Evolutionary conservation across 306 rosid genomes (phyloP).

Genomic region (Medicago lupulina): DNA sequence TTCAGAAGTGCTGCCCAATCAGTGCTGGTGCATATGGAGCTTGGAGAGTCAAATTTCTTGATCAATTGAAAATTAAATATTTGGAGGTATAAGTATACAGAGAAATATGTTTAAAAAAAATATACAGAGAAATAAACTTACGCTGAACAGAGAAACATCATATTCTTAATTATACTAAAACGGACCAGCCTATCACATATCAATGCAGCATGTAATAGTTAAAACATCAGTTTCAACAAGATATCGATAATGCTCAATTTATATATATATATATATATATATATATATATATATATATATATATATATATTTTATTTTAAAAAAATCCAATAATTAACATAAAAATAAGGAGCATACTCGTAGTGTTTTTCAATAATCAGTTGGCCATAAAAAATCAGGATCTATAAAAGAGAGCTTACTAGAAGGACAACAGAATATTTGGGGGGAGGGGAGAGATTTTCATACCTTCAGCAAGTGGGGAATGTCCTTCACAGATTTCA

Average conservation of each 20-base stretch:
- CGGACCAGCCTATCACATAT: slow-evolving; percentile 27
- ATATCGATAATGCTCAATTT: slow-evolving; percentile 22
- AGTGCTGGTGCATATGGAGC: slow-evolving; percentile 73
- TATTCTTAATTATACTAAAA: slow-evolving; percentile 36
- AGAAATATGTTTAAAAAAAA: background rate
- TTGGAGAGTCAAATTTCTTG: slow-evolving; percentile 95
- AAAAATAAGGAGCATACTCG: slow-evolving; percentile 19
- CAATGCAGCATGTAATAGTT: slow-evolving; percentile 18
- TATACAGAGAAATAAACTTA: slow-evolving; percentile 24
- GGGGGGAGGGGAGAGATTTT: slow-evolving; percentile 15
- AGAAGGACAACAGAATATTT: slow-evolving; percentile 28
- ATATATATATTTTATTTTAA: too few relatives aligned
- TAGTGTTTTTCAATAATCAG: slow-evolving; percentile 27
- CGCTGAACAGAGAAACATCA: slow-evolving; percentile 35
- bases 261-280: too few relatives aligned
- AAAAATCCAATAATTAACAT: slow-evolving; percentile 7
- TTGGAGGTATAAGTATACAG: slow-evolving; percentile 36
- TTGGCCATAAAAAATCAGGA: slow-evolving; percentile 17
- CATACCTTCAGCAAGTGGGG: slow-evolving; percentile 86
- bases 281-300: too few relatives aligned
- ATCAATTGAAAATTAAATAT: slow-evolving; percentile 37
- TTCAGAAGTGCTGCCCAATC: slow-evolving; percentile 93
- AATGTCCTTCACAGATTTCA: slow-evolving; percentile 89
- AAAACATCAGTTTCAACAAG: slow-evolving; percentile 30
- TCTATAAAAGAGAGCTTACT: slow-evolving; percentile 39